phyloP scores from a whole-genome alignment of 139 green algal species.

The Medakamo hakoo region DNA sequence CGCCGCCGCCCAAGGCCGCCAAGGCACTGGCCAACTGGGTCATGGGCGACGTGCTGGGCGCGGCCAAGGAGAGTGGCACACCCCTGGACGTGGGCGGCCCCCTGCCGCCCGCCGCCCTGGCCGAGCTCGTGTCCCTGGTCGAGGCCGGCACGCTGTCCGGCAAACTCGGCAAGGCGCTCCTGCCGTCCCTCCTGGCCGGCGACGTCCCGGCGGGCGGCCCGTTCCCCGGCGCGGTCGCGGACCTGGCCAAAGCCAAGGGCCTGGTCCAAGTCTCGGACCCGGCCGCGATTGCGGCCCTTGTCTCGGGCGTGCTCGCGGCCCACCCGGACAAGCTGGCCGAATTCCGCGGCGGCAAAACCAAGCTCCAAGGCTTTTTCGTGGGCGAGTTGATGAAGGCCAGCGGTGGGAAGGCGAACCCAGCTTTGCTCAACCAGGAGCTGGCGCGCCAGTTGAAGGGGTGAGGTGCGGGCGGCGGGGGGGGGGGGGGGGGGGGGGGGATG shows the following conservation, averaged over 20 bases:
- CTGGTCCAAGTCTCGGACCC: conserved; percentile 76
- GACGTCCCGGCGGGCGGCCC: conserved; percentile 6
- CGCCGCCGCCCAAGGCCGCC: conserved; percentile 56
- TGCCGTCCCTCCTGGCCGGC: conserved; percentile 62
- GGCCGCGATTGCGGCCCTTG: conserved; percentile 46
- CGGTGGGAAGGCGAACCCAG: conserved; percentile 59
- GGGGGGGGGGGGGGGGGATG: too few species aligned
- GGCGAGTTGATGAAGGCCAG: conserved; percentile 75
- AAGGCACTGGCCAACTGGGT: conserved; percentile 98
- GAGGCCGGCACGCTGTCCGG: conserved; percentile 75
- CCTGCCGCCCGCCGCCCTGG: conserved; percentile 40
- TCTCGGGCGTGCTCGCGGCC: conserved; percentile 58
- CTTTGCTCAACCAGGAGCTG: conserved; percentile 57
- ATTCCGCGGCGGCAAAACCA: conserved; percentile 65
- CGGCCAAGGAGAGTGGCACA: too few species aligned
- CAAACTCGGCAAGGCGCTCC: conserved; percentile 93
- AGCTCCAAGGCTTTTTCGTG: conserved; percentile 77
- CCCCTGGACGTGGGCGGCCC: too few species aligned
- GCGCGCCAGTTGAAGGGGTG: conserved; percentile 32
- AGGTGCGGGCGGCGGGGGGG: background rate
- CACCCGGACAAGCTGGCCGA: conserved; percentile 72
- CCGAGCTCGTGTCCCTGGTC: conserved; percentile 85
- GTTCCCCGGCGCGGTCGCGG: conserved; percentile 14
- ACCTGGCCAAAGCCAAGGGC: conserved; percentile 43
- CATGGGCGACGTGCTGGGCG: conserved; percentile 74